A percentile compares a stretch with the other conserved stretches of the same genome.
Evolutionary conservation across 305 asterid species (phyloP).

Genomic region (Fraxinus greggii): DNA sequence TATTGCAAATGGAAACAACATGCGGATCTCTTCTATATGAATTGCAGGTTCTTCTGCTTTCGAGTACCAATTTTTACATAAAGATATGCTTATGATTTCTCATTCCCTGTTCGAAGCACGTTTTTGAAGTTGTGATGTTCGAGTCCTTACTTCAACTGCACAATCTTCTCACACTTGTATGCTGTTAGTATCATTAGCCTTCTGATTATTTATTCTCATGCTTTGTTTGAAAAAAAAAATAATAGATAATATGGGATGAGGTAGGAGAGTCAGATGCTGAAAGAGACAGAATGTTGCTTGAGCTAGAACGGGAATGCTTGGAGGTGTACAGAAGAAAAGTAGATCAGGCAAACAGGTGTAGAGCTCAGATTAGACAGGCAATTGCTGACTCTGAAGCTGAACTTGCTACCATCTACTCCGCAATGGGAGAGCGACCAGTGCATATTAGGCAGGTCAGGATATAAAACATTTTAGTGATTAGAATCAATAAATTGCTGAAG

Average conservation of each 20-base stretch:
- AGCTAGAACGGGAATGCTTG: conserved; percentile 86
- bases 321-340: conserved; percentile 92
- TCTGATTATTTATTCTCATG: conserved; percentile 2
- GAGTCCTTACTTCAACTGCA: not conserved
- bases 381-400: conserved; percentile 99
- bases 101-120: not conserved
- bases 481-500: not conserved
- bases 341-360: conserved; percentile 81
- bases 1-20: conserved; percentile 65
- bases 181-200: not conserved
- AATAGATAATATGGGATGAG: conserved; percentile 97
- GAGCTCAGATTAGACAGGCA: conserved; percentile 92
- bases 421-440: conserved; percentile 95
- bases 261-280: conserved; percentile 90
- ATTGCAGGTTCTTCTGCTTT: conserved; percentile 59
- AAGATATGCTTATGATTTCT: not conserved
- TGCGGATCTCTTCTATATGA: conserved; percentile 78
- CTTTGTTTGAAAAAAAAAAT: conserved; percentile 11
- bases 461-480: not conserved
- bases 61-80: not conserved
- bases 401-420: conserved; percentile 82
- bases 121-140: not conserved
- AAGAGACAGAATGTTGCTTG: conserved; percentile 77
- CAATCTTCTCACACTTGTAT: not conserved
- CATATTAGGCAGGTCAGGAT: conserved; percentile 80